A percentile compares a stretch with the other conserved stretches of the same genome.
Evolutionary conservation across 2,329 filamentous ascomycete genomes (phyloP).

Genomic region (Colletotrichum sp.): DNA sequence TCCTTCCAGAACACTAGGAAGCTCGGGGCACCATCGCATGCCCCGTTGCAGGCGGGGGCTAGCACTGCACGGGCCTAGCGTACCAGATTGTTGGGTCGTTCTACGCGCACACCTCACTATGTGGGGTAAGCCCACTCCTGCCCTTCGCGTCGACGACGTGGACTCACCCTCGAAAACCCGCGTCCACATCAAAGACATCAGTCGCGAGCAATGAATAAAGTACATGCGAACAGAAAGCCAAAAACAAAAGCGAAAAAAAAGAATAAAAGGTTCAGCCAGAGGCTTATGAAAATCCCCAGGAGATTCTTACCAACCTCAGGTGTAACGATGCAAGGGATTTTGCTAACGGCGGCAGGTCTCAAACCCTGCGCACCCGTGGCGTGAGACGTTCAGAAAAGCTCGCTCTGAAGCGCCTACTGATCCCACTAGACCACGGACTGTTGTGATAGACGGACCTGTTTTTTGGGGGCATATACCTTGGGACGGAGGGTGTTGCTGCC

Average conservation of each 20-base stretch:
- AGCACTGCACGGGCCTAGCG: background rate
- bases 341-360: background rate
- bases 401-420: background rate
- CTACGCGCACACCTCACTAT: background rate
- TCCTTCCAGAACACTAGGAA: background rate
- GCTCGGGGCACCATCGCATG: background rate
- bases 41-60: background rate
- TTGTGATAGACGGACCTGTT: background rate
- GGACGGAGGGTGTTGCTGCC: background rate
- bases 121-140: background rate
- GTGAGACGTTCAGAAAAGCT: background rate
- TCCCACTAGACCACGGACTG: background rate
- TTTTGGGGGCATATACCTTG: background rate
- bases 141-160: too few species aligned
- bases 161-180: background rate
- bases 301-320: conserved; percentile 8
- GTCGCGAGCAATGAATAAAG: background rate
- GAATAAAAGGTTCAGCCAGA: background rate
- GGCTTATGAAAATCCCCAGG: background rate
- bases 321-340: background rate
- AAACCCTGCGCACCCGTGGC: background rate
- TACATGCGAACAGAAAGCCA: background rate
- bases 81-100: background rate
- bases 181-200: background rate
- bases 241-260: background rate